Conservation (phyloP, 495 filamentous ascomycete genomes). For the Hypoxylon trugodes region DNA sequence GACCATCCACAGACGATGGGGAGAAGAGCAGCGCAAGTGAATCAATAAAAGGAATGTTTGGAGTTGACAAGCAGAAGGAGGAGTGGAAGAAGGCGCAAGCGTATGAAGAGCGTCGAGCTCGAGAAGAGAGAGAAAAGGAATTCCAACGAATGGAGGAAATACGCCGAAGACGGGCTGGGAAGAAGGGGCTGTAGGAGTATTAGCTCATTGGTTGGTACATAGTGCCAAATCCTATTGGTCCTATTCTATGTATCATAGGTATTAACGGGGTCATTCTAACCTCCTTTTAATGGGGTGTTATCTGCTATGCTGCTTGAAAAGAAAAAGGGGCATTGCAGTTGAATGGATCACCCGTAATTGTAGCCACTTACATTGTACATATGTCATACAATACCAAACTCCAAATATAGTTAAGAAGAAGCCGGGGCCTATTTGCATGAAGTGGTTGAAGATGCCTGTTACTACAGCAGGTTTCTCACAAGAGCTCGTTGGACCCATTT, state of each 20-base stretch:
- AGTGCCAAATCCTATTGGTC: constrained; percentile 7
- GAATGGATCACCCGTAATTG: constrained; percentile 14
- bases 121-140: constrained; percentile 53
- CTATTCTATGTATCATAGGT: constrained; percentile 32
- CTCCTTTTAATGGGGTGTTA: constrained; percentile 48
- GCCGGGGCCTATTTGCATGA: not conserved
- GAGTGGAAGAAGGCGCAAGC: constrained; percentile 46
- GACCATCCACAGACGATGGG: not conserved
- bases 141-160: constrained; percentile 44
- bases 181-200: constrained; percentile 1
- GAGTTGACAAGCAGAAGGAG: constrained; percentile 49
- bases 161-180: constrained; percentile 31
- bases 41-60: constrained; percentile 33
- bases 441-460: not conserved
- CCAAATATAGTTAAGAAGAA: not conserved
- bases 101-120: constrained; percentile 57
- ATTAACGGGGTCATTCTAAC: constrained; percentile 40
- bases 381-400: constrained; percentile 22
- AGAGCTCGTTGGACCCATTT: not conserved
- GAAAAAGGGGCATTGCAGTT: not conserved
- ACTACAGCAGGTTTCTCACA: too few relatives aligned
- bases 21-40: not conserved
- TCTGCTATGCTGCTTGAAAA: too few relatives aligned
- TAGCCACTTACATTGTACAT: constrained; percentile 31
- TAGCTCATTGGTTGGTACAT: constrained; percentile 7